Conservation (phyloP, 805 yeast species). For the Helenozyma rhizophorensis region DNA sequence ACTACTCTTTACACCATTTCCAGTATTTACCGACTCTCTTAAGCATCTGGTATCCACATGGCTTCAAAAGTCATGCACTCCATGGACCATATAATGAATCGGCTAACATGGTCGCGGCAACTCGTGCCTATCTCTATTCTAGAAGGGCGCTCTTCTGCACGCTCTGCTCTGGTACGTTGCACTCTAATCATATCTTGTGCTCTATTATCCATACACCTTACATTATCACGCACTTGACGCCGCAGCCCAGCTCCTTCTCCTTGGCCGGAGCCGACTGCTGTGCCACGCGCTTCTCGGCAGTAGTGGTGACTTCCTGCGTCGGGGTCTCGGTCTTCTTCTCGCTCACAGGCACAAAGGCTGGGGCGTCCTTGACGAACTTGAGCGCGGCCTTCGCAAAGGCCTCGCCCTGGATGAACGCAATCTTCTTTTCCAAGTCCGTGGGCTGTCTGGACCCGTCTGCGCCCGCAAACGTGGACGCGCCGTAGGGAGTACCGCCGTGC, state of each 20-base stretch:
- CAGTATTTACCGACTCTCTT: too few relatives aligned
- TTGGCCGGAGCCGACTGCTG: slow-evolving; percentile 1
- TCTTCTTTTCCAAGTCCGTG: slow-evolving; percentile 54
- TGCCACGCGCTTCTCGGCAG: not conserved
- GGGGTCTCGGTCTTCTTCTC: not conserved
- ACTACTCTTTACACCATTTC: too few relatives aligned
- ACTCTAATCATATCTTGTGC: too few relatives aligned
- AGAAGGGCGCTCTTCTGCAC: too few relatives aligned
- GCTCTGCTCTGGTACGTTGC: too few relatives aligned
- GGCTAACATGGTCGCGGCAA: too few relatives aligned
- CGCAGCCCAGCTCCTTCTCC: slow-evolving; percentile 11
- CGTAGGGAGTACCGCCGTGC: slow-evolving; percentile 84
- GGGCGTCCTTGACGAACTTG: slow-evolving; percentile 17
- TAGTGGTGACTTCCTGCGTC: not conserved
- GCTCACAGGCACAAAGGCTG: not conserved
- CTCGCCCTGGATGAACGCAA: slow-evolving; percentile 66
- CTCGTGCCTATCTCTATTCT: too few relatives aligned
- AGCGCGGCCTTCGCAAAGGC: slow-evolving; percentile 39
- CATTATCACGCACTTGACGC: slow-evolving; percentile 14
- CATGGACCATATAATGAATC: too few relatives aligned
- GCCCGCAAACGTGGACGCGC: slow-evolving; percentile 79
- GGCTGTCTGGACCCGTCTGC: slow-evolving; percentile 73
- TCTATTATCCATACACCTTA: too few relatives aligned
- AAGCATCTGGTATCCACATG: too few relatives aligned
- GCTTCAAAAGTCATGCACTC: too few relatives aligned